phyloP scores from a whole-genome alignment of 2,329 filamentous ascomycete genomes.

The Xylariaceae sp. region DNA sequence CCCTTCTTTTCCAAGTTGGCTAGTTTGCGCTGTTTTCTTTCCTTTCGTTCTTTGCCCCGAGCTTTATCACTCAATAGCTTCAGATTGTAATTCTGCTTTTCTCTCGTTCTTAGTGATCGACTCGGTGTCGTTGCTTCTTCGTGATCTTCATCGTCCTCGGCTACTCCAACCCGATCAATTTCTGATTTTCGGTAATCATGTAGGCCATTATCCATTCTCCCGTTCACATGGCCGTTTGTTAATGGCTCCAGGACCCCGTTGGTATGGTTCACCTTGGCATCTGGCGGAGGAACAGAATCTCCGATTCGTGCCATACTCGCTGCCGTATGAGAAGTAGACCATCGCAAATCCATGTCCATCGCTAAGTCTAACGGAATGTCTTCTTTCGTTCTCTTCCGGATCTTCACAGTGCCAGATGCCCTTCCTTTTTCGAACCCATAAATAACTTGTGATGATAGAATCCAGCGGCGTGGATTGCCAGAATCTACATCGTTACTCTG shows the following conservation, averaged over 20 bases:
- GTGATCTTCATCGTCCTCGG: slow-evolving; percentile 48
- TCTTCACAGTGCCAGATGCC: slow-evolving; percentile 33
- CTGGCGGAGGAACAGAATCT: slow-evolving; percentile 51
- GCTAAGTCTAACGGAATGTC: slow-evolving; percentile 33
- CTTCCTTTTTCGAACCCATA: slow-evolving; percentile 42
- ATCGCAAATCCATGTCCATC: slow-evolving; percentile 43
- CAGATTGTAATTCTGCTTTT: slow-evolving; percentile 62
- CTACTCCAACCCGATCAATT: slow-evolving; percentile 26
- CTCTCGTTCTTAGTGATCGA: slow-evolving; percentile 56
- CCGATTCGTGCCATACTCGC: slow-evolving; percentile 29
- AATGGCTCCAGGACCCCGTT: slow-evolving; percentile 42
- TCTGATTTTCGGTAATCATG: slow-evolving; percentile 35
- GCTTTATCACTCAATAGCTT: slow-evolving; percentile 64
- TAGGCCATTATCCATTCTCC: slow-evolving; percentile 29
- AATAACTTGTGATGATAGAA: slow-evolving; percentile 35
- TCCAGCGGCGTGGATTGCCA: slow-evolving; percentile 37
- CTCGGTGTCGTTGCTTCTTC: slow-evolving; percentile 59
- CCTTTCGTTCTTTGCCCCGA: slow-evolving; percentile 56
- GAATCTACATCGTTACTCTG: slow-evolving; percentile 36
- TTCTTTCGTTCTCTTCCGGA: slow-evolving; percentile 35
- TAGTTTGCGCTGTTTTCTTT: slow-evolving; percentile 46
- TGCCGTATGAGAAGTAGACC: slow-evolving; percentile 36
- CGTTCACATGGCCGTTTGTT: slow-evolving; percentile 44
- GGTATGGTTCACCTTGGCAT: slow-evolving; percentile 50
- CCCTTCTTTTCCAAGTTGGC: slow-evolving; percentile 34